Evolutionary conservation across 139 green algal species (phyloP), one percentile per base, ranked within the genome.

Genomic region (Chlorella sp.): DNA sequence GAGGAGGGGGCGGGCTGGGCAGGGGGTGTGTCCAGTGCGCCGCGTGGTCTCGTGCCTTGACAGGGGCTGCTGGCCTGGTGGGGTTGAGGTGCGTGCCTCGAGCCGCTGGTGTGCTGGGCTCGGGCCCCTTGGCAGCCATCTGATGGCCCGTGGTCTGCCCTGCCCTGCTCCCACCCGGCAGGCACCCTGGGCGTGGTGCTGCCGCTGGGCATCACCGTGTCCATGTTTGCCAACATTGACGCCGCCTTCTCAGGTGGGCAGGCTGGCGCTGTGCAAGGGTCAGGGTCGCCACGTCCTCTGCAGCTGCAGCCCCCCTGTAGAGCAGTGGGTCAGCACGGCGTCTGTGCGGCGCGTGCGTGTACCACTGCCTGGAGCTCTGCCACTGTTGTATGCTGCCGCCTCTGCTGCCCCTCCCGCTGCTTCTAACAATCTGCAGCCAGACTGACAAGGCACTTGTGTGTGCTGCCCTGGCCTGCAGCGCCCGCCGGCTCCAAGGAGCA

Each of bases 161-260:
- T 39, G 1, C 78, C 39, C 62, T 86, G 12, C 20, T 47, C n/a
- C 30, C 7, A 7, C 51, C n/a, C n/a, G 51, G 57, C 85, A 86
- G 79, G 93, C 47, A 76, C 86, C 6, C 70, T 65, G 4, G 93
- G 93, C 13, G 76, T 93, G 32, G 28, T 92, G 23, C 87, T 96
- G 82, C 93, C 93, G 21, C 62, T 89, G 3, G 47, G 71, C 21
- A 79, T 96, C 5, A 87, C 91, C 16, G 76, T 81, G 44, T 83
- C 91, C 38, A 94, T 92, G 75, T 91, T 94, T 78, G 88, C 91
- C 30, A 94, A 92, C 44, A 93, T 96, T 28, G 78, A 91, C 6
- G 38, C 91, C n/a, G 90, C 88, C n/a, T 93, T 94, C 60, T 39
- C 76, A 30, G 76, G 76, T 67, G 25, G 18, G 70, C 1, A 7